Conservation (phyloP, 177 flowering plant genomes). For the Vitis hybrid region DNA sequence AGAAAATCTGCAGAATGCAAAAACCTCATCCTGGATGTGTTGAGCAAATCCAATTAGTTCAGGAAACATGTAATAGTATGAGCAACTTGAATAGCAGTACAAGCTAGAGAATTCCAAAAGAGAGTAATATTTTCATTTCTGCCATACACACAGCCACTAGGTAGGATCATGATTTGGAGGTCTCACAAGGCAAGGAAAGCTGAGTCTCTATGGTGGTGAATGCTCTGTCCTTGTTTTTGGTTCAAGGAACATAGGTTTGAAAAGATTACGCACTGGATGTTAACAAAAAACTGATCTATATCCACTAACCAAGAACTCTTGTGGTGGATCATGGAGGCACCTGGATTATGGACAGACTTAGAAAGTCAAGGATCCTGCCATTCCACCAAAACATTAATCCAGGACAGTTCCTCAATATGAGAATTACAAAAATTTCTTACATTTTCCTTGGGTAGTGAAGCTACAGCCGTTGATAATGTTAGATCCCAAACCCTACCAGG, state of each 20-base stretch:
- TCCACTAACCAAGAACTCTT: no score
- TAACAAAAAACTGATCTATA: no score
- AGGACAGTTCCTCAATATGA: neutral
- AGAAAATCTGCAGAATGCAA: slow-evolving; percentile 80
- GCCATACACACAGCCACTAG: neutral
- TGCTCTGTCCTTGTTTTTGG: no score
- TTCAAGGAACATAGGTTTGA: no score
- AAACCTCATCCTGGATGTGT: slow-evolving; percentile 65
- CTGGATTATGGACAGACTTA: neutral
- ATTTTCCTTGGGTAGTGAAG: slow-evolving; percentile 63
- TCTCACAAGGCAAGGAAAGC: neutral
- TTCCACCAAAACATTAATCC: neutral
- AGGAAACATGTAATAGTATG: neutral
- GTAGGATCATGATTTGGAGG: neutral
- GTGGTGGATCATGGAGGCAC: neutral
- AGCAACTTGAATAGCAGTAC: neutral
- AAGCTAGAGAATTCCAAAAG: neutral
- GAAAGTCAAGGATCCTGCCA: neutral
- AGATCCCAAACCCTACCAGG: slow-evolving; percentile 90
- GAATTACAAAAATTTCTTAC: slow-evolving; percentile 34
- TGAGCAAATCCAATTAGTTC: slow-evolving; percentile 2
- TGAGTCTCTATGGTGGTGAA: neutral
- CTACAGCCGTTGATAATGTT: slow-evolving; percentile 42
- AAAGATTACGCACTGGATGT: no score
- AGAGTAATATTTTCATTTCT: neutral